These are phyloP conservation scores for Arabidopsis hybrid DNA, from an alignment of 441 rosid species.

Conservation along the genomic window DNA sequence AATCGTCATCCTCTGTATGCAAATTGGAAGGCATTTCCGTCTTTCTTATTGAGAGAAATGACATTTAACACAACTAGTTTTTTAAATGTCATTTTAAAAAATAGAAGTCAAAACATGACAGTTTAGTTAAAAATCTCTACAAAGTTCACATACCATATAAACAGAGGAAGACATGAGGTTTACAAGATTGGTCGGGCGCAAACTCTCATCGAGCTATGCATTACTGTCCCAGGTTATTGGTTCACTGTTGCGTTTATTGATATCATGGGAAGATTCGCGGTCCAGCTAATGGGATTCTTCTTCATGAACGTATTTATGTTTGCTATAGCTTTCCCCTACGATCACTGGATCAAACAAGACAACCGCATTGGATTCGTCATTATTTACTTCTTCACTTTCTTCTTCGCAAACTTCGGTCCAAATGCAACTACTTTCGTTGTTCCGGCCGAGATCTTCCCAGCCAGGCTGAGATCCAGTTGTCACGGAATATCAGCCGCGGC, in stretches of 20 bases:
- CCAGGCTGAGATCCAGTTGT: conserved; percentile 62
- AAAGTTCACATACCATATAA: no score
- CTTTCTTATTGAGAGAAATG: no score
- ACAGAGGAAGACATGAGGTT: conserved; percentile 43
- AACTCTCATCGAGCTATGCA: conserved; percentile 55
- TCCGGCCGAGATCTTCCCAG: conserved; percentile 65
- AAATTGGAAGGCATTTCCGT: no score
- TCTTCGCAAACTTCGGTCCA: conserved; percentile 71
- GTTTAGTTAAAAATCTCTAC: no score
- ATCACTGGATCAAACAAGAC: conserved; percentile 47
- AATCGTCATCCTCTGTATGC: no score
- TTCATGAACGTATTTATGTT: conserved; percentile 70
- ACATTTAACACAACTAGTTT: no score
- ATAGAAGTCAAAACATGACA: no score
- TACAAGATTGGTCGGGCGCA: conserved; percentile 58
- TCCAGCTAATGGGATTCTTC: conserved; percentile 64
- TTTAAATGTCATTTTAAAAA: no score
- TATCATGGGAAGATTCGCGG: conserved; percentile 53
- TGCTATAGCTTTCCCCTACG: conserved; percentile 58
- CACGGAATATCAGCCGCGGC: conserved; percentile 67
- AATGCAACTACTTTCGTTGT: conserved; percentile 68
- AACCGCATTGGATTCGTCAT: conserved; percentile 56
- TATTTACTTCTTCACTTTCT: conserved; percentile 59
- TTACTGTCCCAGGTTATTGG: conserved; percentile 63
- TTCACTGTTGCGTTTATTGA: conserved; percentile 58